These are phyloP conservation scores for Rhypophila decipiens DNA, from an alignment of 495 filamentous ascomycete genomes.

Conservation along the genomic window DNA sequence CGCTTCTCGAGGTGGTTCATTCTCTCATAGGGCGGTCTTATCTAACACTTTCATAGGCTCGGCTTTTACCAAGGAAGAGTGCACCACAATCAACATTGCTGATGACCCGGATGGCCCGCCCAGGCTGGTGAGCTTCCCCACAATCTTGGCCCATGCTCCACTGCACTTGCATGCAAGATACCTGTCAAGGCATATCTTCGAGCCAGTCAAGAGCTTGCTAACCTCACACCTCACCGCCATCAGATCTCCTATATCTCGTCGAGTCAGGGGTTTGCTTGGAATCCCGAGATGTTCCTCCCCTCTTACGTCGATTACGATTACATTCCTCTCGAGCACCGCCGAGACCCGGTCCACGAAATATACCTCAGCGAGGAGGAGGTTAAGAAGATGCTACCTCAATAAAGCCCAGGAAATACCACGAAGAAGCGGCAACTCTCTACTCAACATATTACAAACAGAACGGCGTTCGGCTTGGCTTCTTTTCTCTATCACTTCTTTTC, in stretches of 20 bases:
- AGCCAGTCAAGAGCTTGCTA: conserved; percentile 2
- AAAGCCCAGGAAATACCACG: too few species aligned
- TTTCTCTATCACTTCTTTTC: not conserved
- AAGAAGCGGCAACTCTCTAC: too few species aligned
- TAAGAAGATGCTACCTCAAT: conserved; percentile 49
- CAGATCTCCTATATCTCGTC: conserved; percentile 65
- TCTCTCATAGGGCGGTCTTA: not conserved
- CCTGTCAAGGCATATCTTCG: too few species aligned
- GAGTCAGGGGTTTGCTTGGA: conserved; percentile 67
- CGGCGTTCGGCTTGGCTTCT: not conserved
- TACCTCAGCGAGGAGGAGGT: conserved; percentile 57
- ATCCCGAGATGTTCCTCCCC: conserved; percentile 57
- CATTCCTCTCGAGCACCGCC: conserved; percentile 55
- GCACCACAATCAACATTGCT: conserved; percentile 62
- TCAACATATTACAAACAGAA: not conserved
- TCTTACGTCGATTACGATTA: conserved; percentile 53
- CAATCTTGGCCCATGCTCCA: not conserved
- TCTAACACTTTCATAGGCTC: conserved; percentile 40
- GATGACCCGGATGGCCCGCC: conserved; percentile 55
- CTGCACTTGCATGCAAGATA: not conserved
- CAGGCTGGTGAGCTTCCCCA: conserved; percentile 47
- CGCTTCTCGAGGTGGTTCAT: not conserved
- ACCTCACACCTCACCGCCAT: conserved; percentile 4
- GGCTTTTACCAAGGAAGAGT: conserved; percentile 57
- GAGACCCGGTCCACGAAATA: conserved; percentile 64